These are phyloP conservation scores for Jatropha curcas DNA, from an alignment of 345 rosid species.

Conservation along the genomic window DNA sequence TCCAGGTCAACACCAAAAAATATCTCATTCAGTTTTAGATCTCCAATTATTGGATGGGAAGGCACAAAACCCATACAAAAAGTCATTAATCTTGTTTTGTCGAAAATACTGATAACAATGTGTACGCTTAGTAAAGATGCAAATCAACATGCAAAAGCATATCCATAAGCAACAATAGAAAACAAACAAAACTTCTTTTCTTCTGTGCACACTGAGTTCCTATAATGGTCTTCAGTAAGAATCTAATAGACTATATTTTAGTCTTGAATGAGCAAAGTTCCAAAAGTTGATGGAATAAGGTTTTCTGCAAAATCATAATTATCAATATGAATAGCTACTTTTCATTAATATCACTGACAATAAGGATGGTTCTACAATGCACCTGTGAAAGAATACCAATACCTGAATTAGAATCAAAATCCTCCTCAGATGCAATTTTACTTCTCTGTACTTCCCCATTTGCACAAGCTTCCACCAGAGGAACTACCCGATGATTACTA, in stretches of 20 bases:
- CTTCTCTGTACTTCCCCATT: slow-evolving; percentile 12
- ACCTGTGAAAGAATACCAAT: not conserved
- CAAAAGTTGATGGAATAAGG: not conserved
- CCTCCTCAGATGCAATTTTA: slow-evolving; percentile 18
- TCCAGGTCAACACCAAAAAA: not conserved
- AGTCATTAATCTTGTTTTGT: not conserved
- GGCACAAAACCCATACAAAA: not conserved
- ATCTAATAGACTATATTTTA: not conserved
- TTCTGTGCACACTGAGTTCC: not conserved
- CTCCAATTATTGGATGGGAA: not conserved
- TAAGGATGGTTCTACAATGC: slow-evolving; percentile 3
- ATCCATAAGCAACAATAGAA: not conserved
- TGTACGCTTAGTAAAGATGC: not conserved
- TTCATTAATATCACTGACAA: not conserved
- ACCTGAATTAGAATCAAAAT: slow-evolving; percentile 31
- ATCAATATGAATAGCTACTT: not conserved
- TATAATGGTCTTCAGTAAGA: not conserved
- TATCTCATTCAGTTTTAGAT: not conserved
- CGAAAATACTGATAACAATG: not conserved
- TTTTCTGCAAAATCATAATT: not conserved
- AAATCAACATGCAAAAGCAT: not conserved
- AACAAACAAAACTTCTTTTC: not conserved
- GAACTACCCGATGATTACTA: slow-evolving; percentile 16
- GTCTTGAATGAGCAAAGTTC: not conserved
- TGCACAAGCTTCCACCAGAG: slow-evolving; percentile 14